Percentiles rank a stretch among this genome's conserved stretches.
These are phyloP conservation scores for Cutaneotrichosporon sp. DNA, from an alignment of 1,284 basidiomycete species.

Conservation along the genomic window DNA sequence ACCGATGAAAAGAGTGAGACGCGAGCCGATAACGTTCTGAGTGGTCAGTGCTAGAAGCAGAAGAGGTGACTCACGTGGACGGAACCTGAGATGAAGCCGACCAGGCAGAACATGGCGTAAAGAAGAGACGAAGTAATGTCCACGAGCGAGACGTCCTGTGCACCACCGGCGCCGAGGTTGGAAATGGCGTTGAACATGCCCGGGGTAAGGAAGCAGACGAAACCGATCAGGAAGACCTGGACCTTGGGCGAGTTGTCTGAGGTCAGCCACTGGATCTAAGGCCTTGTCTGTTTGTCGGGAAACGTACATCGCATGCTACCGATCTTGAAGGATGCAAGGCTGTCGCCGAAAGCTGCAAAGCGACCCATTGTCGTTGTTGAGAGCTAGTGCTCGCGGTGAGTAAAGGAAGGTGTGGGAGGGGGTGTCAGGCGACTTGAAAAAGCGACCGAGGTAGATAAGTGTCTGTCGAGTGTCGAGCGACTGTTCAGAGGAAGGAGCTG, in stretches of 20 bases:
- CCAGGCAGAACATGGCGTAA: constrained; percentile 56
- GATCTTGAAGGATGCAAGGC: constrained; percentile 19
- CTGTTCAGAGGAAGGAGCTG: neutral
- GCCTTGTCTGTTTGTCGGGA: neutral
- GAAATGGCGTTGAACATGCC: constrained; percentile 60
- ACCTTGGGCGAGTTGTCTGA: constrained; percentile 54
- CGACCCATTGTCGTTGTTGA: neutral
- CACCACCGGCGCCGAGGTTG: constrained; percentile 57
- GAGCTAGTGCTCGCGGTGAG: neutral
- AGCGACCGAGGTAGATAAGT: neutral
- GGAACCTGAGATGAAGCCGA: constrained; percentile 35
- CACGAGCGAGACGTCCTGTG: constrained; percentile 51
- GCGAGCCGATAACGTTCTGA: constrained; percentile 53
- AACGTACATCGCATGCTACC: constrained; percentile 27
- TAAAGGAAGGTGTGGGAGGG: neutral
- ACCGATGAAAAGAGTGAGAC: constrained; percentile 54
- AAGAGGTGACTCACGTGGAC: constrained; percentile 47
- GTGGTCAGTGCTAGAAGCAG: constrained; percentile 4
- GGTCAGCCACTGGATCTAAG: constrained; percentile 11
- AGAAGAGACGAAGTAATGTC: constrained; percentile 57
- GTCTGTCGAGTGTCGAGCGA: neutral
- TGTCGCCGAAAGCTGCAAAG: neutral
- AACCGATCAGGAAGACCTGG: constrained; percentile 56
- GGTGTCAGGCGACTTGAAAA: neutral
- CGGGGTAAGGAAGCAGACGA: constrained; percentile 55